phyloP scores from a whole-genome alignment of 345 rosid species.

The Erodium maritimum region DNA sequence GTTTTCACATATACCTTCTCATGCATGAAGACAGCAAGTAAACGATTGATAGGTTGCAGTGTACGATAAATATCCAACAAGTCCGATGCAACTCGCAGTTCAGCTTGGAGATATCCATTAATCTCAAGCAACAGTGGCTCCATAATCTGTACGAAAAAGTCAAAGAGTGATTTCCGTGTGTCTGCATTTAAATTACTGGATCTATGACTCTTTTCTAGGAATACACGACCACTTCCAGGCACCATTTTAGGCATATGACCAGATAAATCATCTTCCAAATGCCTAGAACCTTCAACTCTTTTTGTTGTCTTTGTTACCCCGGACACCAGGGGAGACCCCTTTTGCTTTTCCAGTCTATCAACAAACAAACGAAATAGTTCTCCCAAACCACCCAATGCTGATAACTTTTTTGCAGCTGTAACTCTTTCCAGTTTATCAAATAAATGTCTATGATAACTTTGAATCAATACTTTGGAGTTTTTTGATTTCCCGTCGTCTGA shows the following conservation, averaged over 20 bases:
- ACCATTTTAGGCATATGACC: conserved; percentile 12
- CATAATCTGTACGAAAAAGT: conserved; percentile 70
- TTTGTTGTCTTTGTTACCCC: conserved; percentile 22
- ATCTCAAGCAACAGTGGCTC: conserved; percentile 63
- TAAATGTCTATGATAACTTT: conserved; percentile 78
- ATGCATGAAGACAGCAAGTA: conserved; percentile 37
- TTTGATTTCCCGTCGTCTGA: conserved; percentile 21
- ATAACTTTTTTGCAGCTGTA: conserved; percentile 29
- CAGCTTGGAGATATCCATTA: conserved; percentile 27
- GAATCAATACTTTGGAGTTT: conserved; percentile 25
- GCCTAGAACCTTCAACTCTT: conserved; percentile 23
- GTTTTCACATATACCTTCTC: conserved; percentile 54
- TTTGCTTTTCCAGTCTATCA: conserved; percentile 44
- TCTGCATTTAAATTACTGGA: conserved; percentile 42
- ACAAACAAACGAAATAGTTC: conserved; percentile 52
- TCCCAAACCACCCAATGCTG: conserved; percentile 44
- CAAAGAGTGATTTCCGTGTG: conserved; percentile 53
- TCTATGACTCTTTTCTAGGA: conserved; percentile 25
- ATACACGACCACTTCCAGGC: conserved; percentile 15
- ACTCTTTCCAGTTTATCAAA: conserved; percentile 50
- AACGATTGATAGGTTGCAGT: conserved; percentile 42
- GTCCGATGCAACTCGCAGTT: conserved; percentile 22
- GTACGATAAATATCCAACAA: conserved; percentile 35
- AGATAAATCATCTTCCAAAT: conserved; percentile 14
- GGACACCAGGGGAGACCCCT: conserved; percentile 27